Conservation (phyloP, 768 basidiomycete species). For the Xerocomus spinulosus region DNA sequence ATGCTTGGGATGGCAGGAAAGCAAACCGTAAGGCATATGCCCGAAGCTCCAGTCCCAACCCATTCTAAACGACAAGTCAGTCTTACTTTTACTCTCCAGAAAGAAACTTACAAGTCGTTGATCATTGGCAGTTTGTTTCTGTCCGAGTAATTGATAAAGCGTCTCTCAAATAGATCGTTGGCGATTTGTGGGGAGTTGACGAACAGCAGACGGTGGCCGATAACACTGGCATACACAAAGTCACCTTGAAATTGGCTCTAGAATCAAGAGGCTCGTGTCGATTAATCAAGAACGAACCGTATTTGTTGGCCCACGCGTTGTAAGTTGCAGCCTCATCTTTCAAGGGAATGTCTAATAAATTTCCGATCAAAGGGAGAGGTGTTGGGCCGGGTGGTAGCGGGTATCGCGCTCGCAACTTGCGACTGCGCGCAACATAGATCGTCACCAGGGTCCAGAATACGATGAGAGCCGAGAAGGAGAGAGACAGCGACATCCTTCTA, state of each 20-base stretch:
- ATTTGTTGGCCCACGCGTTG: slow-evolving; percentile 37
- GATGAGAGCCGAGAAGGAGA: slow-evolving; percentile 13
- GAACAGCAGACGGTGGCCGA: slow-evolving; percentile 47
- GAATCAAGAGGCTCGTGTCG: not conserved
- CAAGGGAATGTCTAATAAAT: slow-evolving; percentile 44
- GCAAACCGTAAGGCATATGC: slow-evolving; percentile 48
- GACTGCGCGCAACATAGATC: slow-evolving; percentile 15
- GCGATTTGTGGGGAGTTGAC: slow-evolving; percentile 45
- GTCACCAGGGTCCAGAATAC: slow-evolving; percentile 20
- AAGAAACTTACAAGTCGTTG: slow-evolving; percentile 40
- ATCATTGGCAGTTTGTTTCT: slow-evolving; percentile 46
- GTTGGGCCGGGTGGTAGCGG: slow-evolving; percentile 54
- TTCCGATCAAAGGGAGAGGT: slow-evolving; percentile 50
- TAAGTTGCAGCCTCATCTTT: slow-evolving; percentile 39
- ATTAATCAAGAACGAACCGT: slow-evolving; percentile 23
- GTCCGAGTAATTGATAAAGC: slow-evolving; percentile 54
- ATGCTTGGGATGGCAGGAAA: not conserved
- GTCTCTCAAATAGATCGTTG: slow-evolving; percentile 53
- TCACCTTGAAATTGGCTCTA: slow-evolving; percentile 35
- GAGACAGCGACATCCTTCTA: slow-evolving; percentile 15
- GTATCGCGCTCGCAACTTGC: slow-evolving; percentile 16
- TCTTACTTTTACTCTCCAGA: not conserved
- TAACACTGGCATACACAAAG: slow-evolving; percentile 47
- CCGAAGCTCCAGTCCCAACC: slow-evolving; percentile 50
- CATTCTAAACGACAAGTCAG: slow-evolving; percentile 34